These are phyloP conservation scores for Chloromonas sp. DNA, from an alignment of 163 green algal genomes.

Conservation along the genomic window DNA sequence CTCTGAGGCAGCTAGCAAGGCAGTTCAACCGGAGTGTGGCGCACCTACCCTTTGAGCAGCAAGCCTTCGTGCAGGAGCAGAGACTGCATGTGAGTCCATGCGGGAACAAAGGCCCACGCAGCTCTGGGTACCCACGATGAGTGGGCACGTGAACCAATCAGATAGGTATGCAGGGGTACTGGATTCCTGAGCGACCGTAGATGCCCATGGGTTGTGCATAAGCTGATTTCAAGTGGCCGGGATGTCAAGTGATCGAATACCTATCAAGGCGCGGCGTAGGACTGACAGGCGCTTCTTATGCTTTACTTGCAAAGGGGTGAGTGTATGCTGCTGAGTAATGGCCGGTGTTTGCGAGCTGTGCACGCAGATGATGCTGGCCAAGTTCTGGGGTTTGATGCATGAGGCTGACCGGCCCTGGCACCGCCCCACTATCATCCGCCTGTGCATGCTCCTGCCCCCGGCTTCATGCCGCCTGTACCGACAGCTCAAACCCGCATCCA, in stretches of 20 bases:
- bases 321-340: neutral
- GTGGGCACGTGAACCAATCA: too few species aligned
- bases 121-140: too few species aligned
- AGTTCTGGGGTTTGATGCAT: constrained; percentile 28
- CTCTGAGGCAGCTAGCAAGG: neutral
- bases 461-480: constrained; percentile 10
- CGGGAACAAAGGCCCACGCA: too few species aligned
- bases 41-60: neutral
- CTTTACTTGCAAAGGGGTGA: neutral
- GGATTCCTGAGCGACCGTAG: too few species aligned
- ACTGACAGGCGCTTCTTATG: too few species aligned
- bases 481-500: constrained; percentile 10
- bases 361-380: neutral
- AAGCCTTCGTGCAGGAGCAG: neutral
- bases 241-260: too few species aligned
- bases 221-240: too few species aligned
- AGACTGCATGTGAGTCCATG: neutral
- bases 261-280: too few species aligned
- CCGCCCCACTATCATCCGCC: constrained; percentile 9
- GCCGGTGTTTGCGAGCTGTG: neutral
- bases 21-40: neutral
- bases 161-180: too few species aligned
- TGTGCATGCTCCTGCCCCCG: constrained; percentile 15
- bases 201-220: neutral
- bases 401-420: constrained; percentile 23